A percentile compares a stretch with the other conserved stretches of the same genome.
These are phyloP conservation scores for Leishmania guyanensis DNA, from an alignment of 208 protist species.

Conservation along the genomic window DNA sequence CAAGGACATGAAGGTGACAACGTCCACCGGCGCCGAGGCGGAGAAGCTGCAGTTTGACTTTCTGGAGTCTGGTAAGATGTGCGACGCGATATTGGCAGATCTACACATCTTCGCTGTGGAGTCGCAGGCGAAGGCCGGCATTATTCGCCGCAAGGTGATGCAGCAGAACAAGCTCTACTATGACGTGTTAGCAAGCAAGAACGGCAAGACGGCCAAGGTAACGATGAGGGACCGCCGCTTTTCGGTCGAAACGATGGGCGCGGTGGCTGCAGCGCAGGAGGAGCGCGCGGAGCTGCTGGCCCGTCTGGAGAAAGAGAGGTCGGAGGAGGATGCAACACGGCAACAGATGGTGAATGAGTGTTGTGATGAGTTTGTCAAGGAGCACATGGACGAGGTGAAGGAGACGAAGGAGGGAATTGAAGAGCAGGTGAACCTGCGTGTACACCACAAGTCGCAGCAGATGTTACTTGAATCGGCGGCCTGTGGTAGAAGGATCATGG, in stretches of 20 bases:
- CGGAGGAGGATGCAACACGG: conserved; percentile 26
- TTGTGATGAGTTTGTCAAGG: conserved; percentile 36
- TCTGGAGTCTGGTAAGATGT: conserved; percentile 50
- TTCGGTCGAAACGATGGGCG: conserved; percentile 44
- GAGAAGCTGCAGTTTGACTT: conserved; percentile 71
- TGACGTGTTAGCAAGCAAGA: conserved; percentile 37
- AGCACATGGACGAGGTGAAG: conserved; percentile 36
- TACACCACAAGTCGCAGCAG: conserved; percentile 36
- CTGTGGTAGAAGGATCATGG: conserved; percentile 43
- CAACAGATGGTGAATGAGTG: conserved; percentile 42
- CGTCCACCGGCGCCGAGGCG: conserved; percentile 36
- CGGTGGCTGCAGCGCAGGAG: conserved; percentile 44
- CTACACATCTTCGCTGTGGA: conserved; percentile 74
- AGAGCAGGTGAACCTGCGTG: conserved; percentile 26
- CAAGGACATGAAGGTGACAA: conserved; percentile 82
- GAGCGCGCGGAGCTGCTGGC: conserved; percentile 49
- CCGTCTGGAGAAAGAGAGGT: conserved; percentile 46
- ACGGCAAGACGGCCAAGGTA: conserved; percentile 35
- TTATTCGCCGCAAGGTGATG: conserved; percentile 52
- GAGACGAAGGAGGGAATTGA: conserved; percentile 50
- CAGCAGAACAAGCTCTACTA: conserved; percentile 72
- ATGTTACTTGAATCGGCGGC: conserved; percentile 41
- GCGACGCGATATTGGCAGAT: conserved; percentile 72
- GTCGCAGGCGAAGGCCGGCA: conserved; percentile 34
- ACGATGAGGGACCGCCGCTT: conserved; percentile 46